Evolutionary conservation across 306 rosid genomes (phyloP).

Genomic region (Cucurbita pepo): DNA sequence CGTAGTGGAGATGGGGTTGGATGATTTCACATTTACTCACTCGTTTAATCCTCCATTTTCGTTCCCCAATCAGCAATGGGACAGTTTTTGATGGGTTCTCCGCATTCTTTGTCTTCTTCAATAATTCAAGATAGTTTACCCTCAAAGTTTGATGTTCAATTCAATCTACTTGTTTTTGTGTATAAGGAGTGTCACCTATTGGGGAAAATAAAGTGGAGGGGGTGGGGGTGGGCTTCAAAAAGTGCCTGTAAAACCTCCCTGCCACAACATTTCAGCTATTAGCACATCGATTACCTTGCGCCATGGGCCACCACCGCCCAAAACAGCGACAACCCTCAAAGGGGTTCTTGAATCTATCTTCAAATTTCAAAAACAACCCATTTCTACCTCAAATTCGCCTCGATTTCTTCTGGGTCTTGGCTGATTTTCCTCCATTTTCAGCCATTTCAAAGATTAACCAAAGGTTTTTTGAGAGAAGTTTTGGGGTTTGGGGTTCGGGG

Average conservation of each 20-base stretch:
- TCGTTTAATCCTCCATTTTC: conserved; percentile 19
- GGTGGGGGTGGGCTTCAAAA: conserved; percentile 40
- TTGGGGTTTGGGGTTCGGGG: neutral
- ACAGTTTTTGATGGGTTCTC: conserved; percentile 31
- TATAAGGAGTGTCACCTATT: conserved; percentile 10
- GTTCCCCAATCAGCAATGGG: conserved; percentile 34
- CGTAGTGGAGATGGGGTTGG: conserved; percentile 30
- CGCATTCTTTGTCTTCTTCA: conserved; percentile 35
- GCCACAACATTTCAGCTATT: conserved; percentile 6
- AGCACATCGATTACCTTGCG: conserved; percentile 6
- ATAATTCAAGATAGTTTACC: conserved; percentile 32
- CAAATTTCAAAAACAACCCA: neutral
- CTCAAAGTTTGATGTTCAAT: conserved; percentile 37
- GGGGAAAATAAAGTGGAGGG: conserved; percentile 28
- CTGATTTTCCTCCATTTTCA: neutral
- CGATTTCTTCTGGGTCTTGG: neutral
- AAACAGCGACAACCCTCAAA: conserved; percentile 8
- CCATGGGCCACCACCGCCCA: conserved; percentile 2
- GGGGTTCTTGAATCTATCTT: neutral
- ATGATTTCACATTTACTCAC: conserved; percentile 18
- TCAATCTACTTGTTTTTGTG: conserved; percentile 23
- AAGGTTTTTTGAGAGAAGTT: neutral
- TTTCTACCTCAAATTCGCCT: neutral
- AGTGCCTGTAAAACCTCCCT: conserved; percentile 14
- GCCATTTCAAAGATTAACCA: neutral